Conservation (phyloP, 768 basidiomycete genomes). For the Cyclocybe aegerita region DNA sequence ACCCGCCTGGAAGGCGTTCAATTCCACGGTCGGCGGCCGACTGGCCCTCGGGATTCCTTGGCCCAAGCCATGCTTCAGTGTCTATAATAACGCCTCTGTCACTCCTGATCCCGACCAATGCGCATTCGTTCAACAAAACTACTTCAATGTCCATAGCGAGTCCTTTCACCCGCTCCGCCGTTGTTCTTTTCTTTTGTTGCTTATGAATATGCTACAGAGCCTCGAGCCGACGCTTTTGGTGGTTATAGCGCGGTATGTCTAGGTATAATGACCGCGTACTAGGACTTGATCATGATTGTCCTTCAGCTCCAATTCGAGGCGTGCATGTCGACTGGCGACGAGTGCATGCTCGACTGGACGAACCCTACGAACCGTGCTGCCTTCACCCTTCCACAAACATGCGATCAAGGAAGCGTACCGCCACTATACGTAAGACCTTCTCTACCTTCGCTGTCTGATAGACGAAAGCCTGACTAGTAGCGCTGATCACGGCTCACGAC, state of each 20-base stretch:
- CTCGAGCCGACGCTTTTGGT: slow-evolving; percentile 9
- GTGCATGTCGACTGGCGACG: slow-evolving; percentile 17
- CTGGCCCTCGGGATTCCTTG: slow-evolving; percentile 12
- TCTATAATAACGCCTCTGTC: slow-evolving; percentile 1
- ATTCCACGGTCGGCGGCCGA: slow-evolving; percentile 11
- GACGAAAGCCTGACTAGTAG: too few species aligned
- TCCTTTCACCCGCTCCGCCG: neutral
- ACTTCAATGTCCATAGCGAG: slow-evolving; percentile 13
- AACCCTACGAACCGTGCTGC: slow-evolving; percentile 13
- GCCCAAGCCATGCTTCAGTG: slow-evolving; percentile 13
- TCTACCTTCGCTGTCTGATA: neutral
- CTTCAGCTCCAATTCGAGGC: slow-evolving; percentile 17
- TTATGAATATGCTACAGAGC: neutral
- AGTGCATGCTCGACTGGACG: slow-evolving; percentile 19
- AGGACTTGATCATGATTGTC: neutral
- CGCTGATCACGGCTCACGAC: neutral
- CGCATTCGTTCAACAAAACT: slow-evolving; percentile 11
- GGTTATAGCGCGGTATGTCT: slow-evolving; percentile 9
- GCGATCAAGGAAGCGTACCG: slow-evolving; percentile 19
- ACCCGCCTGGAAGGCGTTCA: slow-evolving; percentile 7
- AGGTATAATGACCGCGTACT: neutral
- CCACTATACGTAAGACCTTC: slow-evolving; percentile 14
- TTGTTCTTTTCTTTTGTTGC: neutral
- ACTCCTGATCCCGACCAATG: slow-evolving; percentile 6
- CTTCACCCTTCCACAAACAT: slow-evolving; percentile 9